Evolutionary conservation across 192 early-diverging fungal species (phyloP).

Genomic region (Glomus cerebriforme): DNA sequence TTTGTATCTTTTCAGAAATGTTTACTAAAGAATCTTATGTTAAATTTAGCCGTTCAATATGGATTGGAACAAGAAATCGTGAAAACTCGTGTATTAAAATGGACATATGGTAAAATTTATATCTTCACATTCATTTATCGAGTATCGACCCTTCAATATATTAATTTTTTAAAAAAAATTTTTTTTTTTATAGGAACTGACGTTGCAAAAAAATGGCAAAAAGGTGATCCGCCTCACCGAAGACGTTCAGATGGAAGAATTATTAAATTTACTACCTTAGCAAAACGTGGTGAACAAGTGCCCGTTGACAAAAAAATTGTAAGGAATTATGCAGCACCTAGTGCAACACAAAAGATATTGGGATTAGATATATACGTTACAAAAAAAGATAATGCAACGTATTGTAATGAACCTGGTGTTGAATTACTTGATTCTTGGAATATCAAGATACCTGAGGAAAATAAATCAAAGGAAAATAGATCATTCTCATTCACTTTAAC

Average conservation of each 20-base stretch:
- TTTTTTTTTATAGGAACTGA: neutral
- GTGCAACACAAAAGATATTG: neutral
- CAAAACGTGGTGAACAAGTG: neutral
- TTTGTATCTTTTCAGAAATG: too few relatives aligned
- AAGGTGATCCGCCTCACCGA: neutral
- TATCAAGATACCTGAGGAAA: neutral
- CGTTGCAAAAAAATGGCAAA: neutral
- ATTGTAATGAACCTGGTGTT: neutral
- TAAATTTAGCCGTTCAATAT: constrained; percentile 45
- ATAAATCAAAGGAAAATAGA: neutral
- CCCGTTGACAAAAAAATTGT: neutral
- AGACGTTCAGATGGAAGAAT: neutral
- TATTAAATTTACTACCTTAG: neutral
- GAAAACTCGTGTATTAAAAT: neutral
- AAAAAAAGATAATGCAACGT: neutral
- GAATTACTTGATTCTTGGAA: neutral
- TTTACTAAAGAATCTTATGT: too few relatives aligned
- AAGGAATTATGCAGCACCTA: neutral
- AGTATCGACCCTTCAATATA: neutral
- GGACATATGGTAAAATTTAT: constrained; percentile 8
- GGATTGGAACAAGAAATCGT: constrained; percentile 45
- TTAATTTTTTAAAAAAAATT: too few relatives aligned
- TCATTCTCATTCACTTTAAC: neutral
- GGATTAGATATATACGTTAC: constrained; percentile 3
- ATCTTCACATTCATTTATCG: neutral